Evolutionary conservation across 2,329 filamentous ascomycete species (phyloP).

Genomic region (Cordyceps javanica): DNA sequence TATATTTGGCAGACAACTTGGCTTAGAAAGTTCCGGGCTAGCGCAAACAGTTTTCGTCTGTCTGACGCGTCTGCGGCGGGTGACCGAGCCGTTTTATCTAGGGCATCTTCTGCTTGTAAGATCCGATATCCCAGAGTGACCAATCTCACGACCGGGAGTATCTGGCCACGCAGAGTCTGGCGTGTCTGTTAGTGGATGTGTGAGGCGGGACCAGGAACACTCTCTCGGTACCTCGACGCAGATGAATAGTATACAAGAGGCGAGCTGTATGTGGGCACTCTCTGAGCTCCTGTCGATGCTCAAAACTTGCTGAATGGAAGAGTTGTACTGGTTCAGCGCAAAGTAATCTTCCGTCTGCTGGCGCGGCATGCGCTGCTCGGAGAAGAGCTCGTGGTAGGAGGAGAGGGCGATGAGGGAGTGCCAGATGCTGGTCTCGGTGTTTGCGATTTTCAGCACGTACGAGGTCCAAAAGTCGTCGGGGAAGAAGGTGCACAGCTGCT

Average conservation of each 20-base stretch:
- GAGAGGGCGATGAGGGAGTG: slow-evolving; percentile 13
- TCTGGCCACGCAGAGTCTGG: slow-evolving; percentile 9
- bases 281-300: neutral
- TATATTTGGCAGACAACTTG: slow-evolving; percentile 12
- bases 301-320: slow-evolving; percentile 3
- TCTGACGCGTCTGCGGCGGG: neutral
- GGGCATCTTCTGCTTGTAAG: slow-evolving; percentile 1
- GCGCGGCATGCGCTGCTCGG: neutral
- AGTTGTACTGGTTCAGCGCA: slow-evolving; percentile 12
- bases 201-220: no score
- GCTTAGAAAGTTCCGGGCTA: slow-evolving; percentile 8
- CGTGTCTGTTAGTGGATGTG: neutral
- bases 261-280: slow-evolving; percentile 9
- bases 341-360: slow-evolving; percentile 1
- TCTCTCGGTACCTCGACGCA: slow-evolving; percentile 9
- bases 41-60: slow-evolving; percentile 4
- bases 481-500: slow-evolving; percentile 9
- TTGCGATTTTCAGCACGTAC: slow-evolving; percentile 11
- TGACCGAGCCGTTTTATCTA: neutral
- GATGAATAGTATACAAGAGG: slow-evolving; percentile 12
- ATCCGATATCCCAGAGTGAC: slow-evolving; percentile 9
- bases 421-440: slow-evolving; percentile 12
- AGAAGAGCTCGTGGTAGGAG: slow-evolving; percentile 11
- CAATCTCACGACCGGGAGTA: neutral
- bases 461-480: slow-evolving; percentile 11